Percentiles rank a stretch among this genome's conserved stretches.
phyloP scores from a whole-genome alignment of 176 grass and related monocot genomes.

The Musa schizocarpa region DNA sequence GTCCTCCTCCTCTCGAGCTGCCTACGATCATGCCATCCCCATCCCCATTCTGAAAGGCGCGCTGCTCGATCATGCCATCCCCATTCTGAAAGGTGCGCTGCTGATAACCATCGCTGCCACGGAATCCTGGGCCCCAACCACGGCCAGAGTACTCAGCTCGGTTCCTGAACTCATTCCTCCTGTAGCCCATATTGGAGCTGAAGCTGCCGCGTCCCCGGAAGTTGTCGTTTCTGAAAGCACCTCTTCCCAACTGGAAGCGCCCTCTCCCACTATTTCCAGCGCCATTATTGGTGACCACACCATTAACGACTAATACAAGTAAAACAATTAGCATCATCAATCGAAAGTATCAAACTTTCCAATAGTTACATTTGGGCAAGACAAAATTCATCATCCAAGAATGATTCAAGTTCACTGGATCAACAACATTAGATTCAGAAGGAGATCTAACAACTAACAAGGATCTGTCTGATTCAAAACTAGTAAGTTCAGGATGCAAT shows the following conservation, averaged over 20 bases:
- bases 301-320: slow-evolving; percentile 14
- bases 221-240: slow-evolving; percentile 34
- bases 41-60: slow-evolving; percentile 30
- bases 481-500: no score
- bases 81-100: slow-evolving; percentile 21
- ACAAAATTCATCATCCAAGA: no score
- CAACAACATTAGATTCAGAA: neutral
- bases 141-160: slow-evolving; percentile 31
- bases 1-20: neutral
- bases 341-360: neutral
- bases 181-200: neutral
- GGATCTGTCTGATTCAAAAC: no score
- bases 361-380: neutral
- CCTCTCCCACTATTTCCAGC: slow-evolving; percentile 23
- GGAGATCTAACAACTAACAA: no score
- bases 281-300: slow-evolving; percentile 8
- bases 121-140: slow-evolving; percentile 9
- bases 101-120: slow-evolving; percentile 8
- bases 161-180: slow-evolving; percentile 37
- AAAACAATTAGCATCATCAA: neutral
- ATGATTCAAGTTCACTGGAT: neutral
- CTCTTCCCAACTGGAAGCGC: slow-evolving; percentile 35
- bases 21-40: slow-evolving; percentile 5
- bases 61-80: slow-evolving; percentile 9
- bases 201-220: slow-evolving; percentile 30